A percentile compares a stretch with the other conserved stretches of the same genome.
These are phyloP conservation scores for Ustilago xerochloae DNA, from an alignment of 1,284 basidiomycete species.

Conservation along the genomic window DNA sequence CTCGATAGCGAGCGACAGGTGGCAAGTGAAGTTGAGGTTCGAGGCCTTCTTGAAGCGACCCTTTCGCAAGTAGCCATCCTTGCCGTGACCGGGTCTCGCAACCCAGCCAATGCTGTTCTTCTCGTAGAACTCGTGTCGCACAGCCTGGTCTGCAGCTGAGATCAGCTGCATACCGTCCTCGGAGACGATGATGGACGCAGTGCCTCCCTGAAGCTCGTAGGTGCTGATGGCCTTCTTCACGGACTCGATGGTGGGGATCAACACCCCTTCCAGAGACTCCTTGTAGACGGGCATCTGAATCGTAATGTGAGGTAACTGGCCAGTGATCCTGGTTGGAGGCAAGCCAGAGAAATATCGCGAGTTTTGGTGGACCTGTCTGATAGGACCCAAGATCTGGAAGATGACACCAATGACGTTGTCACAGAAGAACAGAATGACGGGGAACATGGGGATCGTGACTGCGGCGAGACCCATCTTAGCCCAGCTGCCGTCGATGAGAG, in stretches of 20 bases:
- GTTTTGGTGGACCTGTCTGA: conserved; percentile 74
- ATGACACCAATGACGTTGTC: conserved; percentile 73
- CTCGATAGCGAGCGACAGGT: conserved; percentile 72
- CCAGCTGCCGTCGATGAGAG: conserved; percentile 76
- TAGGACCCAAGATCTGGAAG: conserved; percentile 69
- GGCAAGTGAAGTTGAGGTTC: conserved; percentile 77
- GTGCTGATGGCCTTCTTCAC: conserved; percentile 87
- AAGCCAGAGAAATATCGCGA: conserved; percentile 70
- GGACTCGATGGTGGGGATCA: conserved; percentile 78
- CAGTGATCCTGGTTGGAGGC: conserved; percentile 75
- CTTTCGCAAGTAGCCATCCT: conserved; percentile 80
- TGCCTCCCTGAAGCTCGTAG: conserved; percentile 83
- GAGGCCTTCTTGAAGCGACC: conserved; percentile 90
- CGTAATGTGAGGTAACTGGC: conserved; percentile 77
- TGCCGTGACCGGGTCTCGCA: conserved; percentile 78
- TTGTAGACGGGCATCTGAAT: conserved; percentile 85
- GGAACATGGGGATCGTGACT: not conserved
- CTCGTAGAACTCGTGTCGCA: conserved; percentile 79
- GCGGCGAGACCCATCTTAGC: conserved; percentile 75
- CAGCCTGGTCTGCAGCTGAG: conserved; percentile 75
- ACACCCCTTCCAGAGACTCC: conserved; percentile 69
- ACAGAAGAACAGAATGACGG: conserved; percentile 74
- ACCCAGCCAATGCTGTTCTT: conserved; percentile 83
- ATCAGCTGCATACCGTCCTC: conserved; percentile 80
- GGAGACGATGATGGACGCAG: conserved; percentile 79